Evolutionary conservation across 2,329 filamentous ascomycete genomes (phyloP), one percentile per base, ranked within the genome.

Genomic region (Diaporthe sp.): DNA sequence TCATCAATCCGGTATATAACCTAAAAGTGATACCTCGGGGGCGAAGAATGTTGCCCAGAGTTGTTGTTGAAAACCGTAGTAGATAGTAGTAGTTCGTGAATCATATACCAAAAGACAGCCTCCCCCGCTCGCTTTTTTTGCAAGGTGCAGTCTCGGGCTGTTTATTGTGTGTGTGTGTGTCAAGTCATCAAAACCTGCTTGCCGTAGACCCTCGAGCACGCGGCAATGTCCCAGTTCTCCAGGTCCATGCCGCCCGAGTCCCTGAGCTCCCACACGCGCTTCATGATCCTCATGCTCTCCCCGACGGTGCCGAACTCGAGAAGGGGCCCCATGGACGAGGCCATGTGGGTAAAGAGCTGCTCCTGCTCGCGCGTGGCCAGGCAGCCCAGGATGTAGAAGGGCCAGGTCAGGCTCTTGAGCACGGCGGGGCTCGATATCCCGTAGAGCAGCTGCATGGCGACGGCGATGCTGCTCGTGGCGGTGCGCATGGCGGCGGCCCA

Each of bases 351-450:
- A 74, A 80, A 80, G 59, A 80, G 75, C n/a, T 77, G n/a, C 42
- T 80, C 74, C 55, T 79, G 76, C n/a, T 77, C 79, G 2, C 73
- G 44, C 13, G 74, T 73, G 22, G 77, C 78, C 37, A 81, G 77
- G 65, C 80, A 82, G 5, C 81, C 80, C 22, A 80, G 79, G 46
- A 82, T 77, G 25, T 77, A 79, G 69, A 82, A 81, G 10, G 81
- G 80, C 81, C 80, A 81, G 25, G 79, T 69, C 28, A 82, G 53
- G 7, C 80, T 82, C 28, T 79, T 77, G 58, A 82, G 76, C 12
- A 78, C 77, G 4, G 79, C 75, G 1, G 79, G 79, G 3, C 77
- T 78, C 1, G 78, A 77, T 39, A 80, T 74, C 1, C 58, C 58
- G 55, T 77, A 74, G 39, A 81, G 74, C 6, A 80, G 75, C 13